phyloP scores from a whole-genome alignment of 345 rosid species.

The Ceriops tagal region DNA sequence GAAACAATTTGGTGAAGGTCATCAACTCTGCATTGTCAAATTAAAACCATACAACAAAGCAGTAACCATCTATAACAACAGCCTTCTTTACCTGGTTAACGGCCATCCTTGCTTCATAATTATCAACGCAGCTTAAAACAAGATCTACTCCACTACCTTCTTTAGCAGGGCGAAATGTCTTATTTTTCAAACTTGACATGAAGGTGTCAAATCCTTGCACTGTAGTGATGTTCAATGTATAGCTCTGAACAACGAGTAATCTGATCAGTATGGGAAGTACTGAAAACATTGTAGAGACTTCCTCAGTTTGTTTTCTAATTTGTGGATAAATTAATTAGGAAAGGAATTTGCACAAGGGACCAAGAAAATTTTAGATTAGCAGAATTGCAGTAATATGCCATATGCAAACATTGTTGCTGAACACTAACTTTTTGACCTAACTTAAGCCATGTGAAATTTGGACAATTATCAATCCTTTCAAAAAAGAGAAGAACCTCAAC shows the following conservation, averaged over 20 bases:
- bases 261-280: constrained; percentile 13
- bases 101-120: constrained; percentile 94
- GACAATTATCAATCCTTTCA: background rate
- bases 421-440: background rate
- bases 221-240: constrained; percentile 84
- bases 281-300: background rate
- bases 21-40: background rate
- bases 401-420: background rate
- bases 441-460: background rate
- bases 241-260: constrained; percentile 52
- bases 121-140: constrained; percentile 96
- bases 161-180: constrained; percentile 56
- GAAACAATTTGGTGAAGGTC: background rate
- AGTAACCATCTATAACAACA: background rate
- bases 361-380: background rate
- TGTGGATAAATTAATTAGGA: background rate
- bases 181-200: constrained; percentile 64
- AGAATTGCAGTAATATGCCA: background rate
- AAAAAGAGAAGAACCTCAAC: too few relatives aligned
- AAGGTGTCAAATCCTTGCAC: constrained; percentile 94
- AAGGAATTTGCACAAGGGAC: background rate
- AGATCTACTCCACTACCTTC: constrained; percentile 90
- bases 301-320: constrained; percentile 1
- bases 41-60: background rate
- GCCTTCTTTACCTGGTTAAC: constrained; percentile 77